A percentile compares a stretch with the other conserved stretches of the same genome.
Conservation (phyloP, 1,284 basidiomycete genomes). For the Tetrapyrgos nigripes region DNA sequence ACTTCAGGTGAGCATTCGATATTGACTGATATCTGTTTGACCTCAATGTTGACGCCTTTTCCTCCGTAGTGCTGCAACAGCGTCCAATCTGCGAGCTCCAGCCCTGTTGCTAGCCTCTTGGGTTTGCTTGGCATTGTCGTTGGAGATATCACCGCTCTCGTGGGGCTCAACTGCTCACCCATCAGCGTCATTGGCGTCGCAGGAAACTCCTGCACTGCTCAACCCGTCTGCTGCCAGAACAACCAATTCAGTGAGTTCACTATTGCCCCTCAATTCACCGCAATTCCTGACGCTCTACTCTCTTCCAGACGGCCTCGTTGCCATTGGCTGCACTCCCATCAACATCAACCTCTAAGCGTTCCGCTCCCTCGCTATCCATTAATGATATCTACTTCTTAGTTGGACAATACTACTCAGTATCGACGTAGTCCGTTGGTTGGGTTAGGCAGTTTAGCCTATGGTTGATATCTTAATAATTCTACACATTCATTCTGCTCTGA, state of each 20-base stretch:
- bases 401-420: too few relatives aligned
- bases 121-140: constrained; percentile 8
- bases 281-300: neutral
- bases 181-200: constrained; percentile 1
- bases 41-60: too few relatives aligned
- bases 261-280: neutral
- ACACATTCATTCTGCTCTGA: too few relatives aligned
- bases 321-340: constrained; percentile 11
- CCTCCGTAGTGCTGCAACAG: constrained; percentile 7
- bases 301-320: constrained; percentile 4
- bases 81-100: neutral
- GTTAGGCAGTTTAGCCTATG: too few relatives aligned
- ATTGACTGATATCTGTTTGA: too few relatives aligned
- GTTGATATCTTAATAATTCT: too few relatives aligned
- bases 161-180: constrained; percentile 5
- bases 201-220: neutral
- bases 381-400: too few relatives aligned
- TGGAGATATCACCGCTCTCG: neutral
- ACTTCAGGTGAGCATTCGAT: constrained; percentile 2
- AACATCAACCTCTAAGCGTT: neutral
- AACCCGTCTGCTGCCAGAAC: constrained; percentile 12
- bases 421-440: too few relatives aligned
- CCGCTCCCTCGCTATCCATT: too few relatives aligned
- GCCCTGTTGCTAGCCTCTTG: neutral
- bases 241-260: constrained; percentile 13